Base-by-base conservation (phyloP, 176 grass and related monocot genomes). In the Cenchrus purpureus region DNA sequence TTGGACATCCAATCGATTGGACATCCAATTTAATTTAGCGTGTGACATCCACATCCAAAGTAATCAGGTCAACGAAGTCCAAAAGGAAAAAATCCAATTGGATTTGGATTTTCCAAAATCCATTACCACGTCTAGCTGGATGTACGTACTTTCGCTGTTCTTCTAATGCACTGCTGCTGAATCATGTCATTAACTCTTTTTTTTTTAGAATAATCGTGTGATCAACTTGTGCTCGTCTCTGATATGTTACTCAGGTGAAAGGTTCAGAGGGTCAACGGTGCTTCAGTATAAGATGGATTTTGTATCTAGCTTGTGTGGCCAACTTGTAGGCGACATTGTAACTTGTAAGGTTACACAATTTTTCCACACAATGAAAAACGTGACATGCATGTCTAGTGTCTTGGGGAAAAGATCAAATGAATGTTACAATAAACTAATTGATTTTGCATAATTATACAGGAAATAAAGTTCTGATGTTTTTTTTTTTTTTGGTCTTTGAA, bases 221-320 rank as follows among this genome's bases (percentile, higher is more conserved):
- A 68, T 42, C 65, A 68, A 42, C 15, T 67, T 42, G 34, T 62
- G n/a, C 59, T 11, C 4, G 19, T 25, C n/a, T 62, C 32, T 68
- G 15, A 42, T 66, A 10, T 42, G 19, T 5, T 58, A 29, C 68
- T 14, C 20, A 54, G 40, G 77, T 48, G 68, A 74, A 32, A 28
- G 31, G 54, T 73, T 43, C 32, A 73, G 45, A n/a, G 8, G 65
- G 59, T 66, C 77, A 81, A 86, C 37, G 7, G 80, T 42, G 28
- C 1, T 68, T 62, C 29, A 42, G 7, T 71, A 55, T 63, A 46
- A 72, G n/a, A 29, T 54, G 14, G 70, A 44, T 25, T 25, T 25
- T 25, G 25, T 14, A 61, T 22, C 8, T 5, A 63, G 25, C 25
- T 65, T 5, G 11, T 14, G 28, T 65, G 6, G 25, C 28, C 62